Conservation (phyloP, 2,329 filamentous ascomycete genomes). For the Massarina eburnea region DNA sequence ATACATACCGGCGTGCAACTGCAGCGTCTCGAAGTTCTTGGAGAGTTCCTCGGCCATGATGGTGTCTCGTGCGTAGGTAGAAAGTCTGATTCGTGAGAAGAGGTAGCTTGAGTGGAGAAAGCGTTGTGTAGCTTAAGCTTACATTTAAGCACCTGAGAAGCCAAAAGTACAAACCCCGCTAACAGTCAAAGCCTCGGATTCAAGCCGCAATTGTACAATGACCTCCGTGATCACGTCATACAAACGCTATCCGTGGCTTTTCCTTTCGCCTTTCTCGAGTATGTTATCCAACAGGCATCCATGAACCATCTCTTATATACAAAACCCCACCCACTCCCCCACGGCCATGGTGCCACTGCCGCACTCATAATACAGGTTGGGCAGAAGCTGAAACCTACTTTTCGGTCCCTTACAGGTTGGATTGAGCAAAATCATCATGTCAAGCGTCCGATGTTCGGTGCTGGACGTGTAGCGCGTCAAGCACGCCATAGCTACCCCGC, state of each 20-base stretch:
- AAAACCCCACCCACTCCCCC: not conserved
- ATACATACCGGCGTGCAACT: conserved; percentile 52
- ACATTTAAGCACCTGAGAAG: no score
- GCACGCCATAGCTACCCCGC: conserved; percentile 16
- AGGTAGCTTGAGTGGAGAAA: not conserved
- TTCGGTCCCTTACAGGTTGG: no score
- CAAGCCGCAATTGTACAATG: conserved; percentile 16
- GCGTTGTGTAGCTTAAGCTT: not conserved
- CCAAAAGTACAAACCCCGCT: not conserved
- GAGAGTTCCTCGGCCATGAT: conserved; percentile 43
- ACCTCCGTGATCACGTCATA: conserved; percentile 28
- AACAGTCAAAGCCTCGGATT: not conserved
- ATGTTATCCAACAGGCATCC: not conserved
- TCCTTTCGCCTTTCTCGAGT: conserved; percentile 6
- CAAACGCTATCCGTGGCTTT: conserved; percentile 11
- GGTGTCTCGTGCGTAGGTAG: not conserved
- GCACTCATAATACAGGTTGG: no score
- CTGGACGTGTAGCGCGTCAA: conserved; percentile 6
- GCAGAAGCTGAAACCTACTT: not conserved
- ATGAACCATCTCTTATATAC: not conserved
- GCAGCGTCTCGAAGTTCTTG: conserved; percentile 54
- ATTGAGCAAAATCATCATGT: conserved; percentile 2
- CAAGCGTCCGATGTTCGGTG: conserved; percentile 1
- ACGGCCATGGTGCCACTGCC: no score
- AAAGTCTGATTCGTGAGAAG: conserved; percentile 25